Evolutionary conservation across 176 grass and related monocot species (phyloP), one percentile per base, ranked within the genome.

Genomic region (Otatea glauca): DNA sequence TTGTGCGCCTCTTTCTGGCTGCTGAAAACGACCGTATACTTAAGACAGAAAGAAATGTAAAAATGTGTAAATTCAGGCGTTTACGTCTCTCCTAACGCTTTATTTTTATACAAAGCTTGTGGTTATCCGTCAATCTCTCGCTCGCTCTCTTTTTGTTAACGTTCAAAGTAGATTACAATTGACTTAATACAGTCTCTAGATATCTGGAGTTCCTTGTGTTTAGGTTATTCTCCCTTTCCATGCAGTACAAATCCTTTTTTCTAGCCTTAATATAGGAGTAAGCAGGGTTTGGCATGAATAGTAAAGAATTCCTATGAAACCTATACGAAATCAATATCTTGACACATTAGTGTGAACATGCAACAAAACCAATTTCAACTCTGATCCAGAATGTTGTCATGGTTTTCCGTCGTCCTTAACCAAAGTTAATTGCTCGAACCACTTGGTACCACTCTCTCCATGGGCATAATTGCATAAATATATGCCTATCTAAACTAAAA

Each of bases 21-120:
- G 45, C 58, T 84, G 74, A 78, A 75, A 72, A 43, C 54, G 80
- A 63, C n/a, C 53, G 0, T 14, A 23, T 39, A 14, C 8, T 6
- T 20, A 0, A 76, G 16, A 9, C 0, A 38, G 70, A 11, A 13
- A 13, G 37, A n/a, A 62, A 83, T n/a, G 9, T 34, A 24, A 7
- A 38, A 9, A 23, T 34, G 75, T 59, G 3, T 73, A 72, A 7
- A 88, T 66, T 10, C n/a, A 80, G 82, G 50, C 87, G 69, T 85
- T 51, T 41, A 85, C 69, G 82, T 41, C 70, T 89, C 88, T 60
- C 25, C 21, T 9, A 53, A 7, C 11, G n/a, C 20, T 67, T 67
- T 68, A 72, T 65, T n/a, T 44, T 0, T 13, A 6, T 16, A 47
- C 6, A 39, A 5, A 66, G 48, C 15, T 44, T 54, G 73, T 35